Conservation (phyloP, 306 rosid species). For the Medicago arabica region DNA sequence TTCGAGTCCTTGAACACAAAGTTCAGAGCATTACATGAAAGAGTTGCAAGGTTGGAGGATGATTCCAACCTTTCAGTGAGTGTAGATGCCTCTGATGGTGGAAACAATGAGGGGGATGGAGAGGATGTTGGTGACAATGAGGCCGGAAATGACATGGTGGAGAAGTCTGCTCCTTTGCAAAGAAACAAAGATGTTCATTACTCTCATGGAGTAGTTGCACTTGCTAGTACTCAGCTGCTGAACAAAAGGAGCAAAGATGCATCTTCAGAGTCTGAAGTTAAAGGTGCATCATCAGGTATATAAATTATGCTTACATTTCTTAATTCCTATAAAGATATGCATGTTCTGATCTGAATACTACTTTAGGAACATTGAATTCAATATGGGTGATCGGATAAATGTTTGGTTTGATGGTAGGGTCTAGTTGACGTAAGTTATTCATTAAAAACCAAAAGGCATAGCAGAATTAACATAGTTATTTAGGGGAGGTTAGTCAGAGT, state of each 20-base stretch:
- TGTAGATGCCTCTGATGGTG: neutral
- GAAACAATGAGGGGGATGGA: no score
- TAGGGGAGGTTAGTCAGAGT: no score
- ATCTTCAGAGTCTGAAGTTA: neutral
- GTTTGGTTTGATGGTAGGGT: neutral
- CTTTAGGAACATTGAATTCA: conserved; percentile 26
- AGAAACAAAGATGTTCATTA: conserved; percentile 2
- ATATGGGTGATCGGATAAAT: neutral
- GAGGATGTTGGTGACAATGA: neutral
- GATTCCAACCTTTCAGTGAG: neutral
- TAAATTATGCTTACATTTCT: conserved; percentile 20
- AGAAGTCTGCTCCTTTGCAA: neutral
- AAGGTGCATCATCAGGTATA: conserved; percentile 35
- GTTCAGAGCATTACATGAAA: neutral
- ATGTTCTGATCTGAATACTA: neutral
- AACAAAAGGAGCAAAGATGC: neutral
- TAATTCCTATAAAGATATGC: neutral
- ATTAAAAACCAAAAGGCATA: neutral
- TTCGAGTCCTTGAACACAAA: neutral
- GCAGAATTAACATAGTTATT: no score
- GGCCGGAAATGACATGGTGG: conserved; percentile 5
- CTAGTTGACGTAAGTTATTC: neutral
- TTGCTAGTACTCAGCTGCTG: neutral
- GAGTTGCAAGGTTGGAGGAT: conserved; percentile 19
- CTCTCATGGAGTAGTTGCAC: conserved; percentile 14